Evolutionary conservation across 2,329 filamentous ascomycete genomes (phyloP), one percentile per base, ranked within the genome.

Genomic region (Curvularia sp.): DNA sequence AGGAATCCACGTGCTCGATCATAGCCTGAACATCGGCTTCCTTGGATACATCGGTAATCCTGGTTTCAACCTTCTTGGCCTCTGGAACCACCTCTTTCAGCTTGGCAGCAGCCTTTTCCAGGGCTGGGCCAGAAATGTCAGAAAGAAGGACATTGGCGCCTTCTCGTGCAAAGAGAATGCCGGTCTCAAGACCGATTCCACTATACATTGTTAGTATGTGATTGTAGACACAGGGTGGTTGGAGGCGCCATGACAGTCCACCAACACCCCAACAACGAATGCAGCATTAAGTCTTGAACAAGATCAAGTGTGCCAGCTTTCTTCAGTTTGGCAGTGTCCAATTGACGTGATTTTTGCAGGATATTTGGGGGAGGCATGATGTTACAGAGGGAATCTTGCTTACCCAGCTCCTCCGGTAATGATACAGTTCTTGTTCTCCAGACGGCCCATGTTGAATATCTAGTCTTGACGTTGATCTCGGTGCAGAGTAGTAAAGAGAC

Each of bases 101-200:
- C 77, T 92, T 96, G 60, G 85, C 85, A 39, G 89, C 77, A 30
- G 91, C 92, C 75, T 88, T 92, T 58, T 90, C 89, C 39, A 97
- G 86, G 1, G 91, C 91, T 5, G 88, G 86, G 44, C 83, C 85
- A 4, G 92, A 94, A 68, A 96, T 92, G 74, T 97, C 93, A 61
- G 90, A 86, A 86, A 97, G 88, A 65, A 97, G 82, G 56, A 97
- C 87, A 62, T 86, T 89, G 72, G 92, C 93, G 62, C 93, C 93
- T 82, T 97, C 93, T 64, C 90, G 90, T 59, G 89, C 89, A 74
- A 97, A 96, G 58, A 97, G 89, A 67, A 97, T 93, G 55, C 86
- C 86, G 2, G 93, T 97, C 82, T 97, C 93, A 49, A 97, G 89
- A 66, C 93, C 93, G 73, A 97, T 97, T 73, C 93, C 93, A 73